Conservation (phyloP, 177 flowering plant species). For the Vitis hybrid region DNA sequence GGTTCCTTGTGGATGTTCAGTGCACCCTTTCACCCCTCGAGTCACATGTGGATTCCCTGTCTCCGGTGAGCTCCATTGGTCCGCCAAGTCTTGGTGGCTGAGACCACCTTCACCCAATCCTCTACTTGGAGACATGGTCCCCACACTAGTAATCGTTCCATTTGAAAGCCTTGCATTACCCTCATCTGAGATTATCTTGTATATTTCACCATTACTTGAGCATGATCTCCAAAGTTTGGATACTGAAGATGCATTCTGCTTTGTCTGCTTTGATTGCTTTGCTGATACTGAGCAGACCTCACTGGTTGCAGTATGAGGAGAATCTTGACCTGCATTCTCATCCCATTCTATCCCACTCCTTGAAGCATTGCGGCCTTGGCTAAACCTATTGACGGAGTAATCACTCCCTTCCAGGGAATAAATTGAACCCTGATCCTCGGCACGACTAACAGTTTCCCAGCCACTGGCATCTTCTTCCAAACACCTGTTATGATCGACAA, state of each 20-base stretch:
- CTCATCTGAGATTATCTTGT: constrained; percentile 57
- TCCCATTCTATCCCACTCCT: constrained; percentile 71
- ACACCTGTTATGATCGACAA: constrained; percentile 34
- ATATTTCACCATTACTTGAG: constrained; percentile 55
- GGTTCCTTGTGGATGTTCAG: constrained; percentile 46
- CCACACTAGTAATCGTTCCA: constrained; percentile 53
- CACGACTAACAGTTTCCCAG: constrained; percentile 91
- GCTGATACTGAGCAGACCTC: constrained; percentile 51
- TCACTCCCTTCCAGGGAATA: constrained; percentile 74
- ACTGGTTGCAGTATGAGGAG: constrained; percentile 49
- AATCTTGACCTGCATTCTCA: constrained; percentile 47
- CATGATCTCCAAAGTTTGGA: constrained; percentile 74
- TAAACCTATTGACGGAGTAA: constrained; percentile 56
- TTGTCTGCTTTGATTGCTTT: constrained; percentile 44
- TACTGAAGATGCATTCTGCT: constrained; percentile 43
- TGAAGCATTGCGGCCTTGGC: constrained; percentile 50
- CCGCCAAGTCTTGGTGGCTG: constrained; percentile 35
- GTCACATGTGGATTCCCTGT: constrained; percentile 35
- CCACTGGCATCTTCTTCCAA: constrained; percentile 83
- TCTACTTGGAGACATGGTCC: constrained; percentile 45
- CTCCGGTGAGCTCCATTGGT: constrained; percentile 63
- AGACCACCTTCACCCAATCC: constrained; percentile 48
- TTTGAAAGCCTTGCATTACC: constrained; percentile 66
- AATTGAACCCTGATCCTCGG: constrained; percentile 80
- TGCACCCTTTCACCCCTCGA: constrained; percentile 56